These are phyloP conservation scores for Ploettnerulaceae sp. DNA, from an alignment of 2,329 filamentous ascomycete species.

Conservation along the genomic window DNA sequence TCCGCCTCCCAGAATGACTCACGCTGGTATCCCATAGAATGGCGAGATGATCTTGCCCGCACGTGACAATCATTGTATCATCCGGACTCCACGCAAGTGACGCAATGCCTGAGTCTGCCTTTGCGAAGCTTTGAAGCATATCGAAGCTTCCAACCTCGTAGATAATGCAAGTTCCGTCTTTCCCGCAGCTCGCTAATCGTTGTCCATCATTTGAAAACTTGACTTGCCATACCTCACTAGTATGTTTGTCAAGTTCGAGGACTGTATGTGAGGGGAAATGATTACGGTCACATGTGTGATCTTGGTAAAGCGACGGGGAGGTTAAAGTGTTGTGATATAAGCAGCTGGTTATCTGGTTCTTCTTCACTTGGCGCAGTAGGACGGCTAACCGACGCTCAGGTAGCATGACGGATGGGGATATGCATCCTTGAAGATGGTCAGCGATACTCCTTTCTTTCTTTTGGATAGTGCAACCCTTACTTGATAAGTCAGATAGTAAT, in stretches of 20 bases:
- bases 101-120: conserved; percentile 67
- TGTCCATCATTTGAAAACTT: conserved; percentile 85
- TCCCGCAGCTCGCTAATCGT: conserved; percentile 76
- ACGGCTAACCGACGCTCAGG: conserved; percentile 83
- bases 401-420: conserved; percentile 95
- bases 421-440: conserved; percentile 58
- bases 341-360: conserved; percentile 76
- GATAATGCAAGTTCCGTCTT: conserved; percentile 69
- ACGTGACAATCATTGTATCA: conserved; percentile 79
- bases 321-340: conserved; percentile 79
- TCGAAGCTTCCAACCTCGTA: conserved; percentile 73
- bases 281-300: conserved; percentile 76
- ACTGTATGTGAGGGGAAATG: conserved; percentile 73
- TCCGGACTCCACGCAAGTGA: conserved; percentile 91
- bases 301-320: conserved; percentile 80
- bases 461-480: conserved; percentile 45
- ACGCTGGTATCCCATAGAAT: conserved; percentile 71
- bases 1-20: conserved; percentile 32
- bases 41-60: conserved; percentile 68
- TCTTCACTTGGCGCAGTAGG: conserved; percentile 78
- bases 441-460: neutral
- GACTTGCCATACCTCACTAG: conserved; percentile 86
- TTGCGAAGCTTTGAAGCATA: conserved; percentile 54
- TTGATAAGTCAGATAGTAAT: conserved; percentile 77
- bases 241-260: conserved; percentile 66